A percentile compares a stretch with the other conserved stretches of the same genome.
These are phyloP conservation scores for Diplocarpon rosae DNA, from an alignment of 2,329 filamentous ascomycete genomes.

Conservation along the genomic window DNA sequence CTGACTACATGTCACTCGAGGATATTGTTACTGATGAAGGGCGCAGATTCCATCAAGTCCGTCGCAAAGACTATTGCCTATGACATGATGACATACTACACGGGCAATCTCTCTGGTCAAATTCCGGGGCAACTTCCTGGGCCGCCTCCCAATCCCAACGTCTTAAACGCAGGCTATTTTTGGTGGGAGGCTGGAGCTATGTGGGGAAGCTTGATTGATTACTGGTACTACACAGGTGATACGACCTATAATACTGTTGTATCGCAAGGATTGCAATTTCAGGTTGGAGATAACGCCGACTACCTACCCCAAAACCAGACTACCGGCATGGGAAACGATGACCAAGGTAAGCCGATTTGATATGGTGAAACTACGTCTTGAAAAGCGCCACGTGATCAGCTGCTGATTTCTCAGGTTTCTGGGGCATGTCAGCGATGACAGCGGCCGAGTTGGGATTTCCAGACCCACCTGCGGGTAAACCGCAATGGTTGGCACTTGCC, in stretches of 20 bases:
- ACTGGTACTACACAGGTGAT: constrained; percentile 73
- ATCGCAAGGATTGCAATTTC: constrained; percentile 61
- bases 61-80: constrained; percentile 29
- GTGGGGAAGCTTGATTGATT: constrained; percentile 55
- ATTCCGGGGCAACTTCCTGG: constrained; percentile 36
- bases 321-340: constrained; percentile 45
- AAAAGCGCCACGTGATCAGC: constrained; percentile 2
- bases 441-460: constrained; percentile 56
- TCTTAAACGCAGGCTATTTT: constrained; percentile 14
- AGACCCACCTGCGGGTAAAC: constrained; percentile 40
- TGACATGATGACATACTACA: constrained; percentile 41
- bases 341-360: constrained; percentile 42
- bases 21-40: neutral
- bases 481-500: constrained; percentile 58
- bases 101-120: constrained; percentile 34
- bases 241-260: constrained; percentile 38
- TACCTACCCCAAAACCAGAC: constrained; percentile 68
- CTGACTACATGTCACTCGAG: neutral
- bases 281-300: constrained; percentile 58
- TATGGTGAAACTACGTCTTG: neutral
- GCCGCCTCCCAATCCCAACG: constrained; percentile 8
- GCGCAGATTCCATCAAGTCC: constrained; percentile 23
- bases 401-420: constrained; percentile 37
- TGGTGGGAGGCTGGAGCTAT: constrained; percentile 37
- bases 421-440: constrained; percentile 58